Base-by-base conservation (phyloP, 768 basidiomycete genomes). In the Hypsizygus marmoreus region DNA sequence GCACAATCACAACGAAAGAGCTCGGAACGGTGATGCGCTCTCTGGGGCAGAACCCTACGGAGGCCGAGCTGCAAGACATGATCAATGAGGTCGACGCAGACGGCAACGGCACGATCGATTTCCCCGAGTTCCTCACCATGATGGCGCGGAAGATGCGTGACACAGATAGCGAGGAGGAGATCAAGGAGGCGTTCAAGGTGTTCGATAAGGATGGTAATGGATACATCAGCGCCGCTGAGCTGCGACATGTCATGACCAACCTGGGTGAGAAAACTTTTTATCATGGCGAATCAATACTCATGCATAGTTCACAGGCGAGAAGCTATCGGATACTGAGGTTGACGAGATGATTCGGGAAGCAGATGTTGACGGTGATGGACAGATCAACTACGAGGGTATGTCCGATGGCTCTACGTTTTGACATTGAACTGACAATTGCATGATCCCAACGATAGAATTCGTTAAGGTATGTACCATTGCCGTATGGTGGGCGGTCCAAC, bases 271-370 rank as follows among this genome's bases (percentile, higher is more conserved):
- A 12, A n/a, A 16, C 20, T 23, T 44, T 37, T n/a, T 33, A n/a
- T 31, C 22, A 3, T 42, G 31, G 30, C 20, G 6, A 23, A 12
- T 35, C 28, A 31, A 28, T 17, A 4, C 17, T 35, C 16, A 33
- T 39, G 16, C 28, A 6, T 20, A 19, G 6, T 17, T 41, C 3
- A 22, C 28, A 82, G 87, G 90, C 32, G 92, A 95, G 76, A 93
- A 92, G 67, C 73, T 94, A 47, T 78, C 88, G 10, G 91, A 94
- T 53, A 75, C 61, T 6, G 93, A 95, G 68, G 91, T 95, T 53
- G 88, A 91, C 50, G 93, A 95, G 75, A 95, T 97, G 93, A 97
- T 97, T 64, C 84, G 92, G 43, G 94, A 97, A 71, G 94, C 93
- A 45, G 93, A 97, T 63, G 78, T 91, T 40, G 91, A 97, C 61